Evolutionary conservation across 805 yeast genomes (phyloP), one percentile per base, ranked within the genome.

Genomic region (Saturnispora sekii): DNA sequence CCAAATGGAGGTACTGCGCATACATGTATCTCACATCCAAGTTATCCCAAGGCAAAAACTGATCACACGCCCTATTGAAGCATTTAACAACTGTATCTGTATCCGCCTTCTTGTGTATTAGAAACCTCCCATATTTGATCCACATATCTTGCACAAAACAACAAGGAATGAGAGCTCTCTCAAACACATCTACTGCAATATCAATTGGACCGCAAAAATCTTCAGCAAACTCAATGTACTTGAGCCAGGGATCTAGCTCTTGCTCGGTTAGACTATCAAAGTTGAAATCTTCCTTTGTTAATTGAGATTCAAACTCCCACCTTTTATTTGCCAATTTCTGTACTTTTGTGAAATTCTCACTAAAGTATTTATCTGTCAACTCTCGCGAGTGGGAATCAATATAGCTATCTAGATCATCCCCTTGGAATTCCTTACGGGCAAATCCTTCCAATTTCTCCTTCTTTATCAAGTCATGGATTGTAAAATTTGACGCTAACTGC

Each of bases 251-350:
- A 1, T 57, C 55, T 2, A 69, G 50, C 15, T 74, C 77, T 11
- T 70, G 71, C 4, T 60, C 54, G 0, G 72, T 59, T 1, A 79
- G 55, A 1, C 70, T 69, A 0, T 58, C 58, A 9, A 83, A 59
- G 35, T 76, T 73, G 57, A 83, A 88, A 29, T 70, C 74, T 32
- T 71, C 73, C 42, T 76, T 68, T n/a, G 70, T 66, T 5, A 90
- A 66, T 18, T 68, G 66, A 10, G 81, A 70, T 62, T 93, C 98
- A 60, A 57, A 85, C 1, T 68, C 67, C 95, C 96, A 86, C 35
- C 81, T 72, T 11, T 64, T 65, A 41, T 70, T 69, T 1, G 84
- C 86, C 12, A 67, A 62, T 1, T 53, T 53, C 52, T 80, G 83
- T 0, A 81, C 76, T 1, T 57, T 50, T 3, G 62, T 54, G 44